Conservation (phyloP, 2,329 filamentous ascomycete genomes). For the Stagonosporopsis chrysanthemi region DNA sequence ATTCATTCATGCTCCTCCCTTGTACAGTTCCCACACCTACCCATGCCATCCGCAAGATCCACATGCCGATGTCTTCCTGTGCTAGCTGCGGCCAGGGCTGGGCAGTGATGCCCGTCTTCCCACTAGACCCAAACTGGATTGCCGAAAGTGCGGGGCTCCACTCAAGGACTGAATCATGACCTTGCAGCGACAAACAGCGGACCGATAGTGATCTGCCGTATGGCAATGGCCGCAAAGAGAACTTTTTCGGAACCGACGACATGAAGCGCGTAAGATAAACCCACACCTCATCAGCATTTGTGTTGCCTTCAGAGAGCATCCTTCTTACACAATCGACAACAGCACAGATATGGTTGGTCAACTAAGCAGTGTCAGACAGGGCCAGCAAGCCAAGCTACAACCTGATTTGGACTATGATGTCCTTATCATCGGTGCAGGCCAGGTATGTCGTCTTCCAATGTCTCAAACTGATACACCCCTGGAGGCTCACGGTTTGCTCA, state of each 20-base stretch:
- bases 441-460: constrained; percentile 24
- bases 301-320: neutral
- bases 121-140: constrained; percentile 8
- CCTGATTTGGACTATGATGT: constrained; percentile 32
- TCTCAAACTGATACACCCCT: neutral
- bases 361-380: constrained; percentile 6
- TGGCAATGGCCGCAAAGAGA: neutral
- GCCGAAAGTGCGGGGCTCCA: constrained; percentile 3
- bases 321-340: neutral
- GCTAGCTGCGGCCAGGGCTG: neutral
- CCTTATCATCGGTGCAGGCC: constrained; percentile 43
- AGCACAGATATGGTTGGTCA: constrained; percentile 25
- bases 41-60: too few species aligned
- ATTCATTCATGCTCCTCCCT: too few species aligned
- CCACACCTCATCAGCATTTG: neutral
- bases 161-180: neutral
- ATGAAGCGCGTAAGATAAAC: neutral
- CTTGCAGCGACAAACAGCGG: neutral
- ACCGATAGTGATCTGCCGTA: neutral
- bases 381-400: constrained; percentile 22
- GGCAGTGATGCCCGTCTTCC: too few species aligned
- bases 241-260: neutral
- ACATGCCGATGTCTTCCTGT: neutral
- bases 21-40: too few species aligned
- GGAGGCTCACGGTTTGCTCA: neutral